phyloP scores from a whole-genome alignment of 768 basidiomycete genomes.

The Phanerodontia chrysosporium region DNA sequence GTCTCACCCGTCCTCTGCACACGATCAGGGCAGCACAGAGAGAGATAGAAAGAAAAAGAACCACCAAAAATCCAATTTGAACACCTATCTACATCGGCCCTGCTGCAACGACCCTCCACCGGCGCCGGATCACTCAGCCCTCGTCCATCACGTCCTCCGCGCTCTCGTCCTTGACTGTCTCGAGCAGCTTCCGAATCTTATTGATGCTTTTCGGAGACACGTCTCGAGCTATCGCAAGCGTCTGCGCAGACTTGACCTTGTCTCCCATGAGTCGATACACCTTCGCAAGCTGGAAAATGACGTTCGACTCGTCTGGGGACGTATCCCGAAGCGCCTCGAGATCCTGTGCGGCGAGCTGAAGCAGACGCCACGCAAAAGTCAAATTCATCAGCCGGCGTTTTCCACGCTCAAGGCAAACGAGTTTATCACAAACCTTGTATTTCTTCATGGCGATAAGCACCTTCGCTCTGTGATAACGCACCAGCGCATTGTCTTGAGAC shows the following conservation, averaged over 20 bases:
- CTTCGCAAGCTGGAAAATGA: conserved; percentile 93
- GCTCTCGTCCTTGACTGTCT: conserved; percentile 60
- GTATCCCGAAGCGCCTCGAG: conserved; percentile 74
- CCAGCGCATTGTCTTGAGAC: conserved; percentile 86
- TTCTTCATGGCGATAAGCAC: conserved; percentile 81
- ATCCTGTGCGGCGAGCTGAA: conserved; percentile 73
- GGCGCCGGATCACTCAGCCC: conserved; percentile 39
- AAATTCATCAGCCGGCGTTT: conserved; percentile 2
- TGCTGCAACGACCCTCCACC: neutral
- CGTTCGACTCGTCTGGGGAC: conserved; percentile 94
- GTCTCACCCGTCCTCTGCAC: neutral
- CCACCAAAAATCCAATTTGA: neutral
- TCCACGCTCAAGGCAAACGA: neutral
- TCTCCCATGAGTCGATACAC: conserved; percentile 82
- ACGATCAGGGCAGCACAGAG: neutral
- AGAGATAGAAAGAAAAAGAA: neutral
- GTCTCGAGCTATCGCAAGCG: conserved; percentile 89
- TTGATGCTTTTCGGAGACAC: conserved; percentile 86
- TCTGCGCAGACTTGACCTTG: conserved; percentile 72
- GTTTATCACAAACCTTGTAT: conserved; percentile 61
- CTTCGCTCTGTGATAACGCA: conserved; percentile 91
- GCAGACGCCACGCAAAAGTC: conserved; percentile 4
- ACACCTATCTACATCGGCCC: neutral
- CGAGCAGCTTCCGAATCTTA: conserved; percentile 78
- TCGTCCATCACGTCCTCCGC: conserved; percentile 66